Base-by-base conservation (phyloP, 305 asterid genomes). In the Fraxinus greggii region DNA sequence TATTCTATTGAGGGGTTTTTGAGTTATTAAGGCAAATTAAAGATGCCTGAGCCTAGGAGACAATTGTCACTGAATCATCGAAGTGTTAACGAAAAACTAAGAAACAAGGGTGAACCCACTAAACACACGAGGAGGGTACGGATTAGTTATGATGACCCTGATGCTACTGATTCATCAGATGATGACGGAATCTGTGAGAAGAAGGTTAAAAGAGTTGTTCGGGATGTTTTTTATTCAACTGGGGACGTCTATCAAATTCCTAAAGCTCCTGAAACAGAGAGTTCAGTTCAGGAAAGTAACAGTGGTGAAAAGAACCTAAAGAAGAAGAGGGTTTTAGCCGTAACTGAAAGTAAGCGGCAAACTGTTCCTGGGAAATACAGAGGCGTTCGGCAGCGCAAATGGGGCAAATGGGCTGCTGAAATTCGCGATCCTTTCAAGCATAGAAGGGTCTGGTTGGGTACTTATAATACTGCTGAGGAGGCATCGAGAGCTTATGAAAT, bases 391-490 rank as follows among this genome's bases (percentile, higher is more conserved):
- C 92, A 86, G 78, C 85, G 99, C 1, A 93, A 93, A 86, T 95
- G 98, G 99, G 99, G 98, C 12, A 93, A 91, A 87, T 95, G 98
- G 98, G 98, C 99, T 0, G 99, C 99, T 0, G 99, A 95, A 73
- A 95, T 95, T 5, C 94, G 99, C 0, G 97, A 95, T 29, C 99
- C 99, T 0, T 84, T 91, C 33, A 84, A 77, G 79, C 89, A 87
- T 0, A 95, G 87, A 65, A 80, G 99, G 89, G 87, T 93, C 35
- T 95, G 99, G 99, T 72, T 95, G 84, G 99, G 99, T 0, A 95
- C 99, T 0, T 95, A 83, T 45, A 35, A 36, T 8, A 86, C 97
- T 1, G 94, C 98, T 0, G 97, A 93, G 77, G 97, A 89, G 23
- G 99, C 99, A 0, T 88, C 98, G 0, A 36, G 19, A 7, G 99